These are phyloP conservation scores for Glebionis coronaria DNA, from an alignment of 129 eudicot species.

Conservation along the genomic window DNA sequence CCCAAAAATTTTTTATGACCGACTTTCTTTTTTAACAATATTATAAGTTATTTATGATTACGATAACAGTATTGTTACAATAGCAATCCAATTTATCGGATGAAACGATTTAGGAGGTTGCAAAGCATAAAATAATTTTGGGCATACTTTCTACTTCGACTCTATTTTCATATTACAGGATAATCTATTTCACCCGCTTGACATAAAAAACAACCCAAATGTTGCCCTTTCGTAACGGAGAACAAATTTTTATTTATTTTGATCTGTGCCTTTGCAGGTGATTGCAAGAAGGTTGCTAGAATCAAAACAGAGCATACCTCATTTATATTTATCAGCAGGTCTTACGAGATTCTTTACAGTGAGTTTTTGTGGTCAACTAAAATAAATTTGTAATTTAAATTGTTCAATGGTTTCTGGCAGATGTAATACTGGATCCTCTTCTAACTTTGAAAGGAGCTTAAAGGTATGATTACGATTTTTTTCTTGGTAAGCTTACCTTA, in stretches of 20 bases:
- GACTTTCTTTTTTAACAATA: not conserved
- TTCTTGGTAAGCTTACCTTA: not conserved
- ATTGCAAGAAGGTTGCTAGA: slow-evolving; percentile 89
- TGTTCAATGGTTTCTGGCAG: slow-evolving; percentile 39
- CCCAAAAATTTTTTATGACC: not conserved
- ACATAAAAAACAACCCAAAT: too few species aligned
- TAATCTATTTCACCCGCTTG: too few species aligned
- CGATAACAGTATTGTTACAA: not conserved
- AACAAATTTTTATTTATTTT: not conserved
- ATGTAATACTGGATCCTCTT: slow-evolving; percentile 94
- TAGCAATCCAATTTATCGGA: not conserved
- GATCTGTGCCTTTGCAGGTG: slow-evolving; percentile 47
- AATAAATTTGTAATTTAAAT: slow-evolving; percentile 14
- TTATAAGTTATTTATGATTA: not conserved
- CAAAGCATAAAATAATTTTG: not conserved
- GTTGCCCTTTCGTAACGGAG: too few species aligned
- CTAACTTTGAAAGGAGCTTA: slow-evolving; percentile 90
- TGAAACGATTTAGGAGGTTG: not conserved
- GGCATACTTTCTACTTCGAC: not conserved
- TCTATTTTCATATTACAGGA: too few species aligned
- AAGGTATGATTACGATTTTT: slow-evolving; percentile 46
- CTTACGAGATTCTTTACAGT: slow-evolving; percentile 10
- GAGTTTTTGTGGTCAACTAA: not conserved
- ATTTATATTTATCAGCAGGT: slow-evolving; percentile 89
- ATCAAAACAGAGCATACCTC: slow-evolving; percentile 91